phyloP scores from a whole-genome alignment of 371 early-diverging fungal genomes.

The Saksenaea oblongispora region DNA sequence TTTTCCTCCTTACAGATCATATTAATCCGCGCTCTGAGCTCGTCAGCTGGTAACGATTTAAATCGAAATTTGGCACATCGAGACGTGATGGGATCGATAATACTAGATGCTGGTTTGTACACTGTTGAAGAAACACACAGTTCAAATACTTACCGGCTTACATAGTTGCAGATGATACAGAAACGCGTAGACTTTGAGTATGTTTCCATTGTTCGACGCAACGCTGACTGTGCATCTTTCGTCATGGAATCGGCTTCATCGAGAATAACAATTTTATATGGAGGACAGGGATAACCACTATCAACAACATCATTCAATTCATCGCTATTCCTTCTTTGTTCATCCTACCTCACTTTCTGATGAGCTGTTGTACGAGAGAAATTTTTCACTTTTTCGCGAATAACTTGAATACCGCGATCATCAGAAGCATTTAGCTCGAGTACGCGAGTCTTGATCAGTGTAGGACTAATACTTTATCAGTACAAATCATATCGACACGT shows the following conservation, averaged over 20 bases:
- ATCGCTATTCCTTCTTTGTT: neutral
- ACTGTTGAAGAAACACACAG: neutral
- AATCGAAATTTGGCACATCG: conserved; percentile 98
- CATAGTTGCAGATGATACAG: conserved; percentile 98
- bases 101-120: conserved; percentile 53
- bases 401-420: conserved; percentile 97
- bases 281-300: conserved; percentile 65
- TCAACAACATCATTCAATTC: conserved; percentile 1
- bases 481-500: neutral
- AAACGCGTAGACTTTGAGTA: conserved; percentile 96
- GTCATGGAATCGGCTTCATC: conserved; percentile 99
- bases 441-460: conserved; percentile 74
- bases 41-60: conserved; percentile 70
- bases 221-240: conserved; percentile 96
- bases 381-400: conserved; percentile 96
- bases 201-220: conserved; percentile 99
- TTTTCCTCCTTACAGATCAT: conserved; percentile 72
- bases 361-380: conserved; percentile 87
- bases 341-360: conserved; percentile 40
- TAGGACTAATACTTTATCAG: conserved; percentile 54
- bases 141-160: conserved; percentile 63
- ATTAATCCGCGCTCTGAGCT: conserved; percentile 57
- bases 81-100: conserved; percentile 95
- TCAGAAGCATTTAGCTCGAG: conserved; percentile 99
- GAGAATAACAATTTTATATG: conserved; percentile 96